A percentile compares a stretch with the other conserved stretches of the same genome.
Evolutionary conservation across 2,329 filamentous ascomycete genomes (phyloP).

Genomic region (Pseudodiploospora longispora): DNA sequence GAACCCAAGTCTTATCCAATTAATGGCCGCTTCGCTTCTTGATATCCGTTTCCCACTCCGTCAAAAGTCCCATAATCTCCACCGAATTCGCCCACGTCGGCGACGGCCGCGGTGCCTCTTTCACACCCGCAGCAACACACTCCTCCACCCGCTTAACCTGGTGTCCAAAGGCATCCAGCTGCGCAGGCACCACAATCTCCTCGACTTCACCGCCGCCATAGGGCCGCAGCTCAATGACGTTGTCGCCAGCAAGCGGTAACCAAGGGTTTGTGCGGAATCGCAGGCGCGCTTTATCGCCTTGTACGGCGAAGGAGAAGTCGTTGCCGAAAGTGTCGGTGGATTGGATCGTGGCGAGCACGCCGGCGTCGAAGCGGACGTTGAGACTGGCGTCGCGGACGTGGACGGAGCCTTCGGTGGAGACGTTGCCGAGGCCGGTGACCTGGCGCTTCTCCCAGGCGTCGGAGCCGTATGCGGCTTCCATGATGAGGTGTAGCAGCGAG

Average conservation of each 20-base stretch:
- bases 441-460: conserved; percentile 12
- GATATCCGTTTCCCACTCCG: conserved; percentile 16
- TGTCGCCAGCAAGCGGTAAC: conserved; percentile 17
- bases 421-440: conserved; percentile 15
- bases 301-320: conserved; percentile 16
- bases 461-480: conserved; percentile 15
- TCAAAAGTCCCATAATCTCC: conserved; percentile 19
- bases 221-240: conserved; percentile 15
- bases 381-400: conserved; percentile 17
- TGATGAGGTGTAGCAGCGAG: conserved; percentile 17
- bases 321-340: conserved; percentile 20
- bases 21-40: conserved; percentile 4
- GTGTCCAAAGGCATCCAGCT: conserved; percentile 16
- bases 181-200: conserved; percentile 12
- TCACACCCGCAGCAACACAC: conserved; percentile 10
- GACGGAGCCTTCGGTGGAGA: conserved; percentile 12
- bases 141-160: conserved; percentile 18
- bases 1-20: not conserved
- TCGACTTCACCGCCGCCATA: conserved; percentile 13
- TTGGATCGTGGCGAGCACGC: conserved; percentile 16
- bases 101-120: conserved; percentile 15
- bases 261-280: conserved; percentile 20
- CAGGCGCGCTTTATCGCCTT: conserved; percentile 16
- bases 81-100: conserved; percentile 17
- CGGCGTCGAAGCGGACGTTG: conserved; percentile 14